Evolutionary conservation across 1,139 yeast genomes (phyloP).

Genomic region (Wickerhamomyces sp.): DNA sequence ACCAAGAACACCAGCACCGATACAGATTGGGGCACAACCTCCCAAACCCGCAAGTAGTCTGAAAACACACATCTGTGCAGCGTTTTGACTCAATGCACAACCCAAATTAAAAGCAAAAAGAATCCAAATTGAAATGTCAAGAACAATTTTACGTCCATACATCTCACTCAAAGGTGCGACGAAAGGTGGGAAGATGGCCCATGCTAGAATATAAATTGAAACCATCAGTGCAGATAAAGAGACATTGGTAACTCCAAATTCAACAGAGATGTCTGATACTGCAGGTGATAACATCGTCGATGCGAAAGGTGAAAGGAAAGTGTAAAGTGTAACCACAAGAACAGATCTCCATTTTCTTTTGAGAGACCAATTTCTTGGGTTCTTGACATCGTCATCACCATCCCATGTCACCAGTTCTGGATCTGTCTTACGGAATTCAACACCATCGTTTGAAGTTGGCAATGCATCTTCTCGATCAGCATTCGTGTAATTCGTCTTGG

Average conservation of each 20-base stretch:
- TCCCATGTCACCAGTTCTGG: slow-evolving; percentile 68
- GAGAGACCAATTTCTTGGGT: slow-evolving; percentile 56
- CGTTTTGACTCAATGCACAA: slow-evolving; percentile 48
- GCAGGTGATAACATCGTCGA: slow-evolving; percentile 61
- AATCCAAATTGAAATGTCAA: slow-evolving; percentile 46
- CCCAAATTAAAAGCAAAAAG: slow-evolving; percentile 50
- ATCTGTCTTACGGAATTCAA: slow-evolving; percentile 45
- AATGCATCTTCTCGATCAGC: slow-evolving; percentile 26
- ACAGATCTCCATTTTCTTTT: slow-evolving; percentile 39
- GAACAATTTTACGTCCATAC: slow-evolving; percentile 49
- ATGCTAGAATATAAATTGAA: slow-evolving; percentile 54
- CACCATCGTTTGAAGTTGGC: slow-evolving; percentile 42
- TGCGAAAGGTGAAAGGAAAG: slow-evolving; percentile 54
- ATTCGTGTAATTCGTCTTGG: slow-evolving; percentile 8
- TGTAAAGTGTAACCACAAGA: slow-evolving; percentile 44
- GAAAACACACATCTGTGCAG: slow-evolving; percentile 51
- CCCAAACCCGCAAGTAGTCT: slow-evolving; percentile 60
- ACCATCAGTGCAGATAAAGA: slow-evolving; percentile 45
- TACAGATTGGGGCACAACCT: slow-evolving; percentile 61
- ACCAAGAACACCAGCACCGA: slow-evolving; percentile 72
- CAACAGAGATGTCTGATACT: slow-evolving; percentile 37
- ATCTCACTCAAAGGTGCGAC: slow-evolving; percentile 60
- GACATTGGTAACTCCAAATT: slow-evolving; percentile 34
- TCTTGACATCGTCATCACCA: slow-evolving; percentile 51
- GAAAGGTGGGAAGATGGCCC: slow-evolving; percentile 58